These are phyloP conservation scores for Suillus placidus DNA, from an alignment of 768 basidiomycete species.

Conservation along the genomic window DNA sequence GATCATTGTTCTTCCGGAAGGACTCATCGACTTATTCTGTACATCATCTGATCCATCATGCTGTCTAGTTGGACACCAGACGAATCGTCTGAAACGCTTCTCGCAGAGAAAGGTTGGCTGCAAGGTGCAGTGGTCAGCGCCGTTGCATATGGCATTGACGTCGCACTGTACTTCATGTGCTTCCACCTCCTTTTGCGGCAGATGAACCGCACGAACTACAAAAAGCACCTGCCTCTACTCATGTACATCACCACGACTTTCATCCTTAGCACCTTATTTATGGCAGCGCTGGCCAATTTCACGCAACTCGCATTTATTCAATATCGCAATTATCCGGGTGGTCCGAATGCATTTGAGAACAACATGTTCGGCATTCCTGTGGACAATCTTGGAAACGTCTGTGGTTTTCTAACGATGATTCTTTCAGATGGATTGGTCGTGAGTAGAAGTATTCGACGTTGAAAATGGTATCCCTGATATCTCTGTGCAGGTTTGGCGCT, in stretches of 20 bases:
- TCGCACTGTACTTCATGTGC: constrained; percentile 8
- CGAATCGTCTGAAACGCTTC: background rate
- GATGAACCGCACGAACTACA: background rate
- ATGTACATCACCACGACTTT: constrained; percentile 10
- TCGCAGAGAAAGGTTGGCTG: constrained; percentile 3
- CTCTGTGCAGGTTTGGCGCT: constrained; percentile 2
- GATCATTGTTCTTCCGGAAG: background rate
- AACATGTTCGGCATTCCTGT: constrained; percentile 26
- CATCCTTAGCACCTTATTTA: constrained; percentile 25
- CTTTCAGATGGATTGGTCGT: constrained; percentile 25
- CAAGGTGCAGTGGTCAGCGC: constrained; percentile 11
- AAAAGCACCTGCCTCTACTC: background rate
- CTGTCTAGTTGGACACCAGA: constrained; percentile 2
- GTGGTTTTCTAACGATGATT: constrained; percentile 17
- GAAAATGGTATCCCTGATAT: background rate
- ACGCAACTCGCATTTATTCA: constrained; percentile 35
- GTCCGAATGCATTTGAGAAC: constrained; percentile 29
- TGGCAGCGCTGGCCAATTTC: constrained; percentile 22
- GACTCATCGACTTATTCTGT: background rate
- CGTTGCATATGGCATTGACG: constrained; percentile 18
- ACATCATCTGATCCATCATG: background rate
- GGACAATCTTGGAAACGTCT: constrained; percentile 15
- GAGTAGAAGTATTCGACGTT: background rate
- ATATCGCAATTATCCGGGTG: constrained; percentile 34
- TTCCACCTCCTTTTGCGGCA: constrained; percentile 8